Evolutionary conservation across 1,284 basidiomycete species (phyloP).

Genomic region (Coniferiporia sulphurascens): DNA sequence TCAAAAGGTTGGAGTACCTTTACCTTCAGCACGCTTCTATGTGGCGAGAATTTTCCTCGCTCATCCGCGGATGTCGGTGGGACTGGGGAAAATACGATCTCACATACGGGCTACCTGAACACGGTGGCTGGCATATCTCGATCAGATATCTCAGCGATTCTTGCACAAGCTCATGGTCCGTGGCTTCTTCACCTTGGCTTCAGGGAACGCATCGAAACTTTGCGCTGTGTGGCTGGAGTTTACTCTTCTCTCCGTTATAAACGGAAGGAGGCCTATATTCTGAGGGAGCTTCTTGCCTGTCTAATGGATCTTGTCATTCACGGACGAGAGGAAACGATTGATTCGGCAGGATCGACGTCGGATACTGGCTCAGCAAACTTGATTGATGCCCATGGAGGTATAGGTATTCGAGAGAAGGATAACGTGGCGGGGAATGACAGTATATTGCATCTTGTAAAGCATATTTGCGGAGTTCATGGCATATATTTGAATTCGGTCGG

Average conservation of each 20-base stretch:
- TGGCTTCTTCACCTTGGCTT: constrained; percentile 80
- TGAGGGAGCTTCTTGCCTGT: constrained; percentile 80
- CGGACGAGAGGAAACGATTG: constrained; percentile 62
- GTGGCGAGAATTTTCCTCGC: constrained; percentile 26
- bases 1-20: constrained; percentile 83
- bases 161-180: constrained; percentile 74
- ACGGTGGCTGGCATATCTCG: constrained; percentile 63
- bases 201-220: constrained; percentile 65
- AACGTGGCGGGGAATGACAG: constrained; percentile 75
- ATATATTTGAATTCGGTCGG: constrained; percentile 68
- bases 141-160: constrained; percentile 55
- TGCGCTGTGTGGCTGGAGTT: constrained; percentile 67
- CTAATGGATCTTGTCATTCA: constrained; percentile 77
- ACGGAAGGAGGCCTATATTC: constrained; percentile 80
- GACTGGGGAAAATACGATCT: background rate
- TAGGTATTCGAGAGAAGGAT: constrained; percentile 70
- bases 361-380: constrained; percentile 42
- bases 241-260: constrained; percentile 76
- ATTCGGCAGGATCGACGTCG: constrained; percentile 28
- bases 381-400: constrained; percentile 42
- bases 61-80: background rate
- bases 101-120: background rate
- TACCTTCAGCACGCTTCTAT: constrained; percentile 72
- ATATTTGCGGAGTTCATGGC: constrained; percentile 74
- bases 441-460: constrained; percentile 65